Percentiles rank a stretch among this genome's conserved stretches.
These are phyloP conservation scores for Kwoniella newhampshirensis DNA, from an alignment of 768 basidiomycete species.

Conservation along the genomic window DNA sequence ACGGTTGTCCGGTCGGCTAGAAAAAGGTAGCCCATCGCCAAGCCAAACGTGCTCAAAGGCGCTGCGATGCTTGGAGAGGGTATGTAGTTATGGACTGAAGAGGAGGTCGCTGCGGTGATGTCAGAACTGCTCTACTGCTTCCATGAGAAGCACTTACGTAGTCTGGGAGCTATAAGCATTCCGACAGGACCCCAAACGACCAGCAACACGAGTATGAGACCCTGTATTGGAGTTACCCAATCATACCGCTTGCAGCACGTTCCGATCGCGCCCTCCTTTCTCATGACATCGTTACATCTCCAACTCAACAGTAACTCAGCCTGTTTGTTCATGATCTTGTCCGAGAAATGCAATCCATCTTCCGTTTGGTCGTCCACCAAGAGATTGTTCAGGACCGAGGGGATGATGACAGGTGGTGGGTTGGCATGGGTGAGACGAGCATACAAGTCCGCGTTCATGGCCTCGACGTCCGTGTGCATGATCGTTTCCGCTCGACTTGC, in stretches of 20 bases:
- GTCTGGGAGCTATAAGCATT: constrained; percentile 52
- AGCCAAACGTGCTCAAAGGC: constrained; percentile 65
- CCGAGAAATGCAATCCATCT: constrained; percentile 81
- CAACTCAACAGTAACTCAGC: constrained; percentile 76
- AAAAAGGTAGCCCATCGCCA: constrained; percentile 68
- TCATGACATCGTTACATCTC: constrained; percentile 67
- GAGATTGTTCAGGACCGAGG: constrained; percentile 78
- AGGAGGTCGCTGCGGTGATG: constrained; percentile 21
- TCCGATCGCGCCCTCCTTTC: constrained; percentile 57
- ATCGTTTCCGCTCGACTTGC: constrained; percentile 67
- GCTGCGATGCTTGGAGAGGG: constrained; percentile 46
- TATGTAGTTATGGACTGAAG: constrained; percentile 30
- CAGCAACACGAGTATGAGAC: constrained; percentile 38
- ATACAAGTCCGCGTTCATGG: constrained; percentile 82
- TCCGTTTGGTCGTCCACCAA: constrained; percentile 70
- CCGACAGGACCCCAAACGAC: constrained; percentile 58
- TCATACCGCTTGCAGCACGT: constrained; percentile 82
- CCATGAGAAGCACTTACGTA: constrained; percentile 37
- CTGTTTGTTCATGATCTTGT: constrained; percentile 65
- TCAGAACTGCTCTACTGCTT: neutral
- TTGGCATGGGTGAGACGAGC: constrained; percentile 62
- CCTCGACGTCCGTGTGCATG: constrained; percentile 74
- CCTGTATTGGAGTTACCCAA: constrained; percentile 57
- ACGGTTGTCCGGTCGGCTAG: constrained; percentile 79
- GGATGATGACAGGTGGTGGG: constrained; percentile 60